Conservation (phyloP, 306 rosid genomes). For the Fagus sylvatica region DNA sequence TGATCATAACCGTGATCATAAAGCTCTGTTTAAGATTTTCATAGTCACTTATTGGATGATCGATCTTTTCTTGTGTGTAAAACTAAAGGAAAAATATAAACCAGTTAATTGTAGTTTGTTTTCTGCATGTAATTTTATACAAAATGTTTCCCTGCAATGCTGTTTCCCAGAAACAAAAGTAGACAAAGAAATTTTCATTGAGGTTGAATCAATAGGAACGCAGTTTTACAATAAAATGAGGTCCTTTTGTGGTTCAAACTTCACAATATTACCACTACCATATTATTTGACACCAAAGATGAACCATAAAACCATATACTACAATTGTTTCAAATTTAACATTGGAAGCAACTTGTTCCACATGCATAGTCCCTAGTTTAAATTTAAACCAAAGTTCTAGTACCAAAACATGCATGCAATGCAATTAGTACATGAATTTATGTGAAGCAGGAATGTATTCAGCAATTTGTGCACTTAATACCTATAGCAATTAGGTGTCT, state of each 20-base stretch:
- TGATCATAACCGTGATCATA: neutral
- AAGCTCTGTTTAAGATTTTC: neutral
- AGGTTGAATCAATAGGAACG: neutral
- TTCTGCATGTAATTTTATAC: neutral
- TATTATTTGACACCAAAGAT: neutral
- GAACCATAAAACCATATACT: neutral
- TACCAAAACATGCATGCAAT: neutral
- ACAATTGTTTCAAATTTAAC: neutral
- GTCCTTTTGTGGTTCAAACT: neutral
- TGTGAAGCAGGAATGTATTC: neutral
- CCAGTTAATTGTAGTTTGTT: neutral
- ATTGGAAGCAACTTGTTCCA: neutral
- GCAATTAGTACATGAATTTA: neutral
- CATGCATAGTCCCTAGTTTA: neutral
- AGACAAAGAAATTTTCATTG: neutral
- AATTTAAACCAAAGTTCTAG: neutral
- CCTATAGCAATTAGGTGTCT: conserved; percentile 41
- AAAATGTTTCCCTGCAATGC: neutral
- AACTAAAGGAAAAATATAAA: neutral
- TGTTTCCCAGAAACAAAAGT: neutral
- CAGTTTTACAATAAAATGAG: neutral
- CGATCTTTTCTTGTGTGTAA: neutral
- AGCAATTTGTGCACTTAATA: conserved; percentile 36
- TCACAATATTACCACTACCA: neutral
- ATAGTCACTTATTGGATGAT: neutral